These are phyloP conservation scores for Prosopis cineraria DNA, from an alignment of 306 rosid genomes.

Conservation along the genomic window DNA sequence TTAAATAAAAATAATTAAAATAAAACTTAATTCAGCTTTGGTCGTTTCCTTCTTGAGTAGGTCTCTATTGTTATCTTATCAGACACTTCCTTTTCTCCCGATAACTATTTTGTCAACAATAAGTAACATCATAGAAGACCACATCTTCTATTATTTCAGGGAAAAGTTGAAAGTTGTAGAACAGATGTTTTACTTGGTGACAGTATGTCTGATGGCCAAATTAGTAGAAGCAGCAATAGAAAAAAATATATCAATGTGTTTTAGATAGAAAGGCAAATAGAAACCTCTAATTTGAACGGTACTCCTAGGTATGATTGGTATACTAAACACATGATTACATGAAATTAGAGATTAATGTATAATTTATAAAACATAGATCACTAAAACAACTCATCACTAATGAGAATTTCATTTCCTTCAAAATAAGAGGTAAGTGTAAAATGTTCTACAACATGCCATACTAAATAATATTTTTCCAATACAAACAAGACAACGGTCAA, in stretches of 20 bases:
- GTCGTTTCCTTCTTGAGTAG: no score
- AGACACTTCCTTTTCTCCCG: background rate
- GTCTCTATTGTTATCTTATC: no score
- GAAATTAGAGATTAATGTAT: background rate
- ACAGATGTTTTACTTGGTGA: background rate
- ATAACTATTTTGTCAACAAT: no score
- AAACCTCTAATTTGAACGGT: background rate
- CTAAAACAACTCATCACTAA: background rate
- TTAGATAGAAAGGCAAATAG: background rate
- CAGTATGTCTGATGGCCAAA: background rate
- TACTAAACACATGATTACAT: background rate
- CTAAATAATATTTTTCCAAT: background rate
- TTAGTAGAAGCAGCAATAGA: background rate
- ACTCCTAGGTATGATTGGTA: background rate
- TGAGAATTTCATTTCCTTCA: background rate
- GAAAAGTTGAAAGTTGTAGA: background rate
- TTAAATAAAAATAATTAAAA: no score
- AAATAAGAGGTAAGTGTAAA: background rate
- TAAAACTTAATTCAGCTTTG: no score
- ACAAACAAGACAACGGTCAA: background rate
- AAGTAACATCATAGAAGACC: no score
- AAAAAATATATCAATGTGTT: background rate
- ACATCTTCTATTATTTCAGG: no score
- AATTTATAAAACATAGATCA: background rate
- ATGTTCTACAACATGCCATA: background rate